Evolutionary conservation across 1,139 yeast species (phyloP).

Genomic region (Yamadazyma sp.): DNA sequence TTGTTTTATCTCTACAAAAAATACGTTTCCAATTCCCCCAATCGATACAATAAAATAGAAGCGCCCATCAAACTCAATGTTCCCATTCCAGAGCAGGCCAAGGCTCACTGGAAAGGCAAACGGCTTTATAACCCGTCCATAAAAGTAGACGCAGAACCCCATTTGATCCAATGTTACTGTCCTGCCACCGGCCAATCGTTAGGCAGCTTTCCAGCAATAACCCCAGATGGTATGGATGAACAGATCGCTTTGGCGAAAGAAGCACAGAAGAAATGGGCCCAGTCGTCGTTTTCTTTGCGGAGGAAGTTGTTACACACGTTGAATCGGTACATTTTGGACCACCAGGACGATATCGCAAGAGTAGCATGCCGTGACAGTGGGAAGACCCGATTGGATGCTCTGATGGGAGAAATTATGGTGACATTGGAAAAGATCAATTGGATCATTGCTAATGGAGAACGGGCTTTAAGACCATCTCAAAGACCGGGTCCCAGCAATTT

Average conservation of each 20-base stretch:
- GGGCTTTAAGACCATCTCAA: slow-evolving; percentile 63
- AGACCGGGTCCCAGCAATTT: slow-evolving; percentile 87
- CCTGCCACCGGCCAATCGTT: slow-evolving; percentile 94
- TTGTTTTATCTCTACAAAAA: slow-evolving; percentile 37
- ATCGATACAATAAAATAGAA: slow-evolving; percentile 44
- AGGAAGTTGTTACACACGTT: slow-evolving; percentile 71
- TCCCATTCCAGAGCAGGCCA: slow-evolving; percentile 77
- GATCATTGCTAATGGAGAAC: slow-evolving; percentile 82
- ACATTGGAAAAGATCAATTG: slow-evolving; percentile 90
- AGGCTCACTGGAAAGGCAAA: slow-evolving; percentile 91
- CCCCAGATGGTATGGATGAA: slow-evolving; percentile 66
- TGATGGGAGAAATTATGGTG: slow-evolving; percentile 93
- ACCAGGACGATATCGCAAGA: slow-evolving; percentile 84
- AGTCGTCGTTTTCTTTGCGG: slow-evolving; percentile 59
- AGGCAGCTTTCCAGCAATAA: slow-evolving; percentile 66
- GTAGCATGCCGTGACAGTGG: slow-evolving; percentile 97
- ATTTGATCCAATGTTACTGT: slow-evolving; percentile 77
- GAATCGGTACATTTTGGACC: slow-evolving; percentile 66
- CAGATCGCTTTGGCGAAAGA: slow-evolving; percentile 53
- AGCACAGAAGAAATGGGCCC: slow-evolving; percentile 65
- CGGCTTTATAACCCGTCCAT: slow-evolving; percentile 62
- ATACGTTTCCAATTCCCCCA: slow-evolving; percentile 41
- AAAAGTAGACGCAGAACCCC: slow-evolving; percentile 57
- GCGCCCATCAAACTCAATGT: slow-evolving; percentile 52
- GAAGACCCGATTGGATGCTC: slow-evolving; percentile 91